These are phyloP conservation scores for Sugiyamaella boreocaroliniensis DNA, from an alignment of 805 yeast genomes.

Conservation along the genomic window DNA sequence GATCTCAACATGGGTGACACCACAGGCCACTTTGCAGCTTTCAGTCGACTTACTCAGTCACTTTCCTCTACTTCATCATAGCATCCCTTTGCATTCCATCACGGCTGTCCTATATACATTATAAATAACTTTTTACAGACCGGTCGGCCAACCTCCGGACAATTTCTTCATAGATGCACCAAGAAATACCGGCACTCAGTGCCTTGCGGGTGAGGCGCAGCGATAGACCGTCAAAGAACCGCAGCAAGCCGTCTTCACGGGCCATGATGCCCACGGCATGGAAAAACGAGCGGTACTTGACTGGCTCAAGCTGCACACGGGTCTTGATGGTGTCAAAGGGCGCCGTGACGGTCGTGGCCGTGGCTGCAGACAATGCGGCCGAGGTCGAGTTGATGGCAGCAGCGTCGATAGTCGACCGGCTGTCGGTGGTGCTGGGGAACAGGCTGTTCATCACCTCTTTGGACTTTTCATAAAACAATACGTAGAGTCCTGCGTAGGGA, in stretches of 20 bases:
- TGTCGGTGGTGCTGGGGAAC: conserved; percentile 21
- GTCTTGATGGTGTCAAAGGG: conserved; percentile 95
- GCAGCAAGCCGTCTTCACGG: conserved; percentile 42
- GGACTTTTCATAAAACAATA: conserved; percentile 72
- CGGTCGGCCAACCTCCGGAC: conserved; percentile 30
- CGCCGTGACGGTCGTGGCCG: conserved; percentile 81
- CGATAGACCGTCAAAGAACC: conserved; percentile 77
- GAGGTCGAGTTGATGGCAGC: conserved; percentile 62
- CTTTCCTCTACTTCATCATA: not conserved
- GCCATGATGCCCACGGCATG: conserved; percentile 36
- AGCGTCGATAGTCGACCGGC: conserved; percentile 34
- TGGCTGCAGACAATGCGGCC: conserved; percentile 72
- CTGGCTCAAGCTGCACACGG: conserved; percentile 70
- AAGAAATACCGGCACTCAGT: conserved; percentile 86
- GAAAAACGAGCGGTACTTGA: conserved; percentile 37
- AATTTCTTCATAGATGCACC: conserved; percentile 94
- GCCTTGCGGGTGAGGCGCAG: conserved; percentile 81
- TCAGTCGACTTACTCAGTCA: too few species aligned
- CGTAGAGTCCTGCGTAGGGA: conserved; percentile 93
- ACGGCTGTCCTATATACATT: not conserved
- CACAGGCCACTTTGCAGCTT: too few species aligned
- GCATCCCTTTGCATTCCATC: not conserved
- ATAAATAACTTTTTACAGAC: not conserved
- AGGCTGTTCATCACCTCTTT: conserved; percentile 50
- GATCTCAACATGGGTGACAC: not conserved